These are phyloP conservation scores for Alternaria sp. DNA, from an alignment of 2,329 filamentous ascomycete species.

Conservation along the genomic window DNA sequence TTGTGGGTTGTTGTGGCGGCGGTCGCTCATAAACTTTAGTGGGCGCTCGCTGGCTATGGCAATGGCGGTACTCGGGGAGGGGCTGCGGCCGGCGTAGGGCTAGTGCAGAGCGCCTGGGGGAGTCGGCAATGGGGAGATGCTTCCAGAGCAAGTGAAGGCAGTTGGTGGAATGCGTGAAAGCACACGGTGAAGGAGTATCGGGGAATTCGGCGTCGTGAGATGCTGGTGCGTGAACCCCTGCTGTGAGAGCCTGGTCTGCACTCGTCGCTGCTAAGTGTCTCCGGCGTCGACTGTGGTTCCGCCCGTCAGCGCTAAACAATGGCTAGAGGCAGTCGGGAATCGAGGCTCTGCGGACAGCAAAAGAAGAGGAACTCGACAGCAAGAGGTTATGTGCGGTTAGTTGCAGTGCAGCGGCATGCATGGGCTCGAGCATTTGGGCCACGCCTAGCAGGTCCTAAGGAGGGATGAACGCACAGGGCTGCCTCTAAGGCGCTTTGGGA, in stretches of 20 bases:
- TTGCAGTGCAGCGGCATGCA: constrained; percentile 9
- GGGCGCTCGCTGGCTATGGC: constrained; percentile 14
- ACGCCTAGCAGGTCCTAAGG: constrained; percentile 17
- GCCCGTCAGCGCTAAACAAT: constrained; percentile 15
- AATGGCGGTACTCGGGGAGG: constrained; percentile 25
- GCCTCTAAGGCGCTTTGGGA: constrained; percentile 24
- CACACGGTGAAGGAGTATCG: constrained; percentile 13
- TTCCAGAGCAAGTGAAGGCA: constrained; percentile 15
- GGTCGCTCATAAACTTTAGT: constrained; percentile 39
- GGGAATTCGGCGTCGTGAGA: constrained; percentile 18
- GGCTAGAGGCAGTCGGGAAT: constrained; percentile 11
- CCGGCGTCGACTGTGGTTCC: constrained; percentile 21
- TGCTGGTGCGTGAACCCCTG: constrained; percentile 30
- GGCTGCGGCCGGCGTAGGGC: constrained; percentile 16
- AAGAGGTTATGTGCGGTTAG: constrained; percentile 11
- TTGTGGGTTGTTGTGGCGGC: constrained; percentile 31
- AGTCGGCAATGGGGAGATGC: constrained; percentile 2
- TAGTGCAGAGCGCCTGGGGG: constrained; percentile 3
- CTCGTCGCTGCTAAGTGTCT: constrained; percentile 21
- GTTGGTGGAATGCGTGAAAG: not conserved
- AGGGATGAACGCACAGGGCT: constrained; percentile 29
- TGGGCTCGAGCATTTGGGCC: constrained; percentile 14
- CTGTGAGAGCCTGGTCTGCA: constrained; percentile 22
- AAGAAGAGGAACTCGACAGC: constrained; percentile 9
- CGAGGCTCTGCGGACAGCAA: constrained; percentile 10